phyloP scores from a whole-genome alignment of 768 basidiomycete genomes.

The Sistotremastrum suecicum region DNA sequence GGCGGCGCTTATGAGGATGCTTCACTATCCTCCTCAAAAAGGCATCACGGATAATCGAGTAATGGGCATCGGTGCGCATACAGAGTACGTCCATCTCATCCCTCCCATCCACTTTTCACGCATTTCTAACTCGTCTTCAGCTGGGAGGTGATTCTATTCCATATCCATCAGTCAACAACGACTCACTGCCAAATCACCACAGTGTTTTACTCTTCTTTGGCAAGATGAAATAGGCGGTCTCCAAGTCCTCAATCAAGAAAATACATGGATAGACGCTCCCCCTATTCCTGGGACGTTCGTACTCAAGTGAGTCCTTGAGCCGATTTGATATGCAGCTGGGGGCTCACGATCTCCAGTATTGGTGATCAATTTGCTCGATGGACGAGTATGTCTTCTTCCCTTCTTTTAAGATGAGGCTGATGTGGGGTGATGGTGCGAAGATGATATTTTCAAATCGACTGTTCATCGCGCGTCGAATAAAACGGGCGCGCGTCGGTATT shows the following conservation, averaged over 20 bases:
- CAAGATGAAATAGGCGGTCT: constrained; percentile 36
- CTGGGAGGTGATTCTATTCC: constrained; percentile 34
- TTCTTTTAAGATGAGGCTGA: not conserved
- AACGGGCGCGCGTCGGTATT: constrained; percentile 60
- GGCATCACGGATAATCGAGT: constrained; percentile 43
- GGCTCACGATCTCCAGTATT: constrained; percentile 20
- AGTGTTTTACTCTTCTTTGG: constrained; percentile 89
- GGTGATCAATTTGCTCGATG: constrained; percentile 54
- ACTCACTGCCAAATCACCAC: not conserved
- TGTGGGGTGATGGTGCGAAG: constrained; percentile 14
- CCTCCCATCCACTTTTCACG: not conserved
- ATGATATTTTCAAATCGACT: constrained; percentile 49
- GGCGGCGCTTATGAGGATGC: constrained; percentile 72
- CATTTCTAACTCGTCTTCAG: constrained; percentile 17
- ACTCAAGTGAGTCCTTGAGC: constrained; percentile 30
- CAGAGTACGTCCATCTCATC: constrained; percentile 38
- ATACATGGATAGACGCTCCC: constrained; percentile 41
- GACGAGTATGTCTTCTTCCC: constrained; percentile 31
- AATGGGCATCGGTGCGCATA: constrained; percentile 80
- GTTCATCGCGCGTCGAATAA: constrained; percentile 63
- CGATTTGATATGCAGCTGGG: constrained; percentile 13
- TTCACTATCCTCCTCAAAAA: constrained; percentile 77
- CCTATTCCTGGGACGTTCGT: constrained; percentile 44
- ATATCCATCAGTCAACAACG: not conserved
- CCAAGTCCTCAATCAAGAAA: constrained; percentile 34